phyloP scores from a whole-genome alignment of 352 stramenopile species.

The Globisporangium alternatum region DNA sequence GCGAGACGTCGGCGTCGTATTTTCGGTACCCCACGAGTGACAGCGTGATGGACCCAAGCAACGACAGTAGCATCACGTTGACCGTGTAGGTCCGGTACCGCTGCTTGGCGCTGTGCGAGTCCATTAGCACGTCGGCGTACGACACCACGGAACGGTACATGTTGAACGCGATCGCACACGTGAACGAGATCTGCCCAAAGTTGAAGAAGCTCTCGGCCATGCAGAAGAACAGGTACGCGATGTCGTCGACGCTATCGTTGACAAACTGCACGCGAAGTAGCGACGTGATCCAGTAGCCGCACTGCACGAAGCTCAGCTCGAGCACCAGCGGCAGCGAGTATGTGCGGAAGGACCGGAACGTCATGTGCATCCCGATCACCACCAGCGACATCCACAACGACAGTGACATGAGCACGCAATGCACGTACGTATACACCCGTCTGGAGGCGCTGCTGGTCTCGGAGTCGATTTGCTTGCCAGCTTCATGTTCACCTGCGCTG shows the following conservation, averaged over 20 bases:
- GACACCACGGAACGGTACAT: constrained; percentile 80
- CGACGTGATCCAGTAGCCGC: constrained; percentile 70
- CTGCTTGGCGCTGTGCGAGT: constrained; percentile 60
- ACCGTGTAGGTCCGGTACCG: constrained; percentile 60
- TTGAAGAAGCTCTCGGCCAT: constrained; percentile 79
- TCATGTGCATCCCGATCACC: constrained; percentile 72
- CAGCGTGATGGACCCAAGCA: constrained; percentile 55
- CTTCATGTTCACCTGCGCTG: constrained; percentile 1
- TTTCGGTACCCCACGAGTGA: constrained; percentile 56
- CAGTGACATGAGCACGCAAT: constrained; percentile 72
- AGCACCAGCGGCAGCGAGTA: constrained; percentile 71
- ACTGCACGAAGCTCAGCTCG: constrained; percentile 64
- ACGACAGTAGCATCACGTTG: constrained; percentile 63
- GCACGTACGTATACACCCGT: constrained; percentile 59
- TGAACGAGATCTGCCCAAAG: constrained; percentile 77
- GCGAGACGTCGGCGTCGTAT: constrained; percentile 20
- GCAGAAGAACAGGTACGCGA: constrained; percentile 60
- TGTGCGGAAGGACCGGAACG: constrained; percentile 69
- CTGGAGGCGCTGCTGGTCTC: constrained; percentile 20
- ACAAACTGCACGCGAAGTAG: constrained; percentile 62
- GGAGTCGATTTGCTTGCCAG: background rate
- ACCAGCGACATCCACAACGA: constrained; percentile 77
- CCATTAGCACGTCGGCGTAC: constrained; percentile 67
- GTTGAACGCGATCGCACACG: constrained; percentile 74
- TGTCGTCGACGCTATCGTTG: constrained; percentile 32